phyloP scores from a whole-genome alignment of 192 early-diverging fungal species.

The Rhizophagus sp. region DNA sequence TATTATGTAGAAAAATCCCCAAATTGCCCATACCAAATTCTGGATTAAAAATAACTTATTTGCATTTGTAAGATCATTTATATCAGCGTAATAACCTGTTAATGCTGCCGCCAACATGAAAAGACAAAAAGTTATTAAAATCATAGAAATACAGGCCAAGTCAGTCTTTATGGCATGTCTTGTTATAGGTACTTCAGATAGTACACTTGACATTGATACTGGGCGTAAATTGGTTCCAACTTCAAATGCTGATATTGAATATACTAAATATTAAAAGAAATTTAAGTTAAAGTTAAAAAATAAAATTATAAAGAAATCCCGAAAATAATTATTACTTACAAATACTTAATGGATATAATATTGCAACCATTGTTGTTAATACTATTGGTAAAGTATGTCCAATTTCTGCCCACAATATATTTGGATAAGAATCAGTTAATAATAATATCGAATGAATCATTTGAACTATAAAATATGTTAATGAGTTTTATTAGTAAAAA shows the following conservation, averaged over 20 bases:
- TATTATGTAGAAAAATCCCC: slow-evolving; percentile 1
- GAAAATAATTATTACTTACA: neutral
- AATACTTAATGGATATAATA: slow-evolving; percentile 9
- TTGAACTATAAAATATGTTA: neutral
- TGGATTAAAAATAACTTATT: neutral
- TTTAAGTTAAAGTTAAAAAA: too few relatives aligned
- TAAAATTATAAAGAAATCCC: too few relatives aligned
- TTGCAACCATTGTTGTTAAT: neutral
- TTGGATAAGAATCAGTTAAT: neutral
- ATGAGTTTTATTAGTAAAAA: too few relatives aligned
- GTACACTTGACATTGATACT: neutral
- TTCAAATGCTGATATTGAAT: neutral
- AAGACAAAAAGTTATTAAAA: neutral
- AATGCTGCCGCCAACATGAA: neutral
- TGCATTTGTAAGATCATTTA: neutral
- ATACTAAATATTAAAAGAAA: neutral
- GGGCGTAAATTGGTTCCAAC: neutral
- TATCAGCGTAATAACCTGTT: slow-evolving; percentile 16
- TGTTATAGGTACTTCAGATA: neutral
- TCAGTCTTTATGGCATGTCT: neutral
- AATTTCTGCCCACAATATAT: neutral
- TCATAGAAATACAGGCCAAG: neutral
- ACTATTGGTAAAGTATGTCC: neutral
- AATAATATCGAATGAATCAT: neutral
- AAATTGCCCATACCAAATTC: neutral